phyloP scores from a whole-genome alignment of 441 rosid genomes.

The Gossypium schwendimanii region DNA sequence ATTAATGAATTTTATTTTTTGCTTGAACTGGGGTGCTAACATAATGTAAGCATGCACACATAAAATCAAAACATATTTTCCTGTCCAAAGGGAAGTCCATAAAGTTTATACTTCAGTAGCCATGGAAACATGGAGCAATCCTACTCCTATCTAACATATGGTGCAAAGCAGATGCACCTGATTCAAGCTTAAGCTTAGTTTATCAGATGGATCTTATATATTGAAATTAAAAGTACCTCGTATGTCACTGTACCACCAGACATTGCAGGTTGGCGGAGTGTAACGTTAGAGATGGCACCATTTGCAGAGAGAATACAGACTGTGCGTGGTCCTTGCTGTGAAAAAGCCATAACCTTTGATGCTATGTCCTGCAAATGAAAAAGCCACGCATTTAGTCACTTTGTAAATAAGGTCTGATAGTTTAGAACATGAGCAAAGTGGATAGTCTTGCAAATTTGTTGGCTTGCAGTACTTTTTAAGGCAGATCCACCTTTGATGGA shows the following conservation, averaged over 20 bases:
- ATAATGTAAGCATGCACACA: background rate
- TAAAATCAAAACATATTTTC: background rate
- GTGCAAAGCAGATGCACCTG: background rate
- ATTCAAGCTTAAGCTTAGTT: background rate
- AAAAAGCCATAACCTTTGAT: conserved; percentile 60
- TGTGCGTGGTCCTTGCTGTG: conserved; percentile 86
- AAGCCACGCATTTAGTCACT: background rate
- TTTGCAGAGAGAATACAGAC: conserved; percentile 90
- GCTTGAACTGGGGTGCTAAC: background rate
- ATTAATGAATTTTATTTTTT: background rate
- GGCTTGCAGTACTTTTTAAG: background rate
- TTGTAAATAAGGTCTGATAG: background rate
- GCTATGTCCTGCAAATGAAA: conserved; percentile 62
- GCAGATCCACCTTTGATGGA: background rate
- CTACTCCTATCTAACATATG: background rate
- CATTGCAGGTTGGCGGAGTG: conserved; percentile 61
- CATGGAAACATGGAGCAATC: background rate
- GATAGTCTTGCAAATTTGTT: background rate
- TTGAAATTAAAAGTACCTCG: conserved; percentile 49
- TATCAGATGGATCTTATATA: background rate
- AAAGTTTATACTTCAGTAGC: background rate
- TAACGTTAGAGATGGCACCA: conserved; percentile 79
- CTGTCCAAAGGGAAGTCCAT: background rate
- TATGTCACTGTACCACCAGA: conserved; percentile 55
- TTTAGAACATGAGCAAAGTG: background rate